Conservation (phyloP, 139 green algal species). For the Ettlia oleoabundans region DNA sequence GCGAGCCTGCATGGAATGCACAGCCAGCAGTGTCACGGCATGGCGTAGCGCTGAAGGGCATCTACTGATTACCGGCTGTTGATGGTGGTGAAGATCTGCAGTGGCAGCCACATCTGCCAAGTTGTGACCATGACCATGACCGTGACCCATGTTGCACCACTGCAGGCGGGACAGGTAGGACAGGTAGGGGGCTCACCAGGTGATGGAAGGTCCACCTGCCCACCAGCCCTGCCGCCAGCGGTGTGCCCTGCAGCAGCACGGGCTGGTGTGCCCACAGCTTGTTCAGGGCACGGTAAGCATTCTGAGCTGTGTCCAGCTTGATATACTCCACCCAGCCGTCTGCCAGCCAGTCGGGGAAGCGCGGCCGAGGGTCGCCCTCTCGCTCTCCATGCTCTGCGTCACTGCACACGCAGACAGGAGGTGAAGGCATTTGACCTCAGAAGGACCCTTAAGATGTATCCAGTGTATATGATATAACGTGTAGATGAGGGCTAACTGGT, state of each 20-base stretch:
- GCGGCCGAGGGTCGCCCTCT: conserved; percentile 31
- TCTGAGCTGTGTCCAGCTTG: conserved; percentile 29
- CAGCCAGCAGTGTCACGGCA: not conserved
- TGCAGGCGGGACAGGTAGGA: too few species aligned
- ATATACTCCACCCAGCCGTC: conserved; percentile 38
- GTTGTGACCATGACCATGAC: not conserved
- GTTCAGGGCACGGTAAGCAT: conserved; percentile 33
- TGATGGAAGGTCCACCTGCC: conserved; percentile 25
- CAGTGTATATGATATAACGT: too few species aligned
- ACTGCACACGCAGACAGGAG: conserved; percentile 30
- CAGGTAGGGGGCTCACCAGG: conserved; percentile 43
- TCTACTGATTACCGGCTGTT: too few species aligned
- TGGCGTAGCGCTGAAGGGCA: too few species aligned
- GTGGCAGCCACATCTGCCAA: too few species aligned
- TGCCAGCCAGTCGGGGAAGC: conserved; percentile 11
- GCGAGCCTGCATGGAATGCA: conserved; percentile 9
- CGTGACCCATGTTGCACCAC: too few species aligned
- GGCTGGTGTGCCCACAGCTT: conserved; percentile 32
- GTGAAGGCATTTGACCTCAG: too few species aligned
- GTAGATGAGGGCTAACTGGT: too few species aligned
- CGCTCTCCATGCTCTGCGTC: conserved; percentile 48
- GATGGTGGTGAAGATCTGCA: too few species aligned
- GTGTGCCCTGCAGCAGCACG: conserved; percentile 30
- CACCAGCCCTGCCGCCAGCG: conserved; percentile 24
- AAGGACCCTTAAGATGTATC: too few species aligned